A percentile compares a stretch with the other conserved stretches of the same genome.
phyloP scores from a whole-genome alignment of 495 filamentous ascomycete genomes.

The Bacidia rubella region DNA sequence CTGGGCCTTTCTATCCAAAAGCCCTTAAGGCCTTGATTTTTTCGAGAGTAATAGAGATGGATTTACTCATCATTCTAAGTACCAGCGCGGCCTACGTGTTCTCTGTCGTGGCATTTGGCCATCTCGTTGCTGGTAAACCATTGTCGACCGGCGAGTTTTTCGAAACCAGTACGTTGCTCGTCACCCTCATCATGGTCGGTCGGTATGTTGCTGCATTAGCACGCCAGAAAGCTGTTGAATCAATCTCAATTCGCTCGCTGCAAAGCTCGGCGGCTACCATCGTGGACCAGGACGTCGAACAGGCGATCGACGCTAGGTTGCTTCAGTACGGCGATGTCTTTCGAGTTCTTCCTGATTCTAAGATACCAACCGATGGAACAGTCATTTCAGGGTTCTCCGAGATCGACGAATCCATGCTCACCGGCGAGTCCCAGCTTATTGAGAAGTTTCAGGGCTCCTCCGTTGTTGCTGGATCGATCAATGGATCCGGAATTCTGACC shows the following conservation, averaged over 20 bases:
- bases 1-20: slow-evolving; percentile 53
- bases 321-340: slow-evolving; percentile 63
- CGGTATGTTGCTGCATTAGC: slow-evolving; percentile 49
- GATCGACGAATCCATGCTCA: slow-evolving; percentile 65
- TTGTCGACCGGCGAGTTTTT: slow-evolving; percentile 54
- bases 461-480: slow-evolving; percentile 55
- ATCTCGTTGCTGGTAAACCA: slow-evolving; percentile 30
- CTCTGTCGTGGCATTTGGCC: slow-evolving; percentile 56
- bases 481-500: slow-evolving; percentile 41
- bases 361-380: slow-evolving; percentile 56
- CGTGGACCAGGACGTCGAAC: slow-evolving; percentile 9
- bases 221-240: slow-evolving; percentile 51
- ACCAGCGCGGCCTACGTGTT: slow-evolving; percentile 64
- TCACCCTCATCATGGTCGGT: slow-evolving; percentile 68
- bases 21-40: slow-evolving; percentile 51
- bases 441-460: slow-evolving; percentile 35
- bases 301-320: slow-evolving; percentile 50
- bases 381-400: slow-evolving; percentile 49
- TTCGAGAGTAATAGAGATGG: slow-evolving; percentile 61
- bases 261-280: slow-evolving; percentile 30
- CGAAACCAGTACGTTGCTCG: slow-evolving; percentile 65
- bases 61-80: slow-evolving; percentile 60
- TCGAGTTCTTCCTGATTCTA: slow-evolving; percentile 45
- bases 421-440: slow-evolving; percentile 49
- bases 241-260: slow-evolving; percentile 50